phyloP scores from a whole-genome alignment of 1,139 yeast species.

The Maudiozyma humilis region DNA sequence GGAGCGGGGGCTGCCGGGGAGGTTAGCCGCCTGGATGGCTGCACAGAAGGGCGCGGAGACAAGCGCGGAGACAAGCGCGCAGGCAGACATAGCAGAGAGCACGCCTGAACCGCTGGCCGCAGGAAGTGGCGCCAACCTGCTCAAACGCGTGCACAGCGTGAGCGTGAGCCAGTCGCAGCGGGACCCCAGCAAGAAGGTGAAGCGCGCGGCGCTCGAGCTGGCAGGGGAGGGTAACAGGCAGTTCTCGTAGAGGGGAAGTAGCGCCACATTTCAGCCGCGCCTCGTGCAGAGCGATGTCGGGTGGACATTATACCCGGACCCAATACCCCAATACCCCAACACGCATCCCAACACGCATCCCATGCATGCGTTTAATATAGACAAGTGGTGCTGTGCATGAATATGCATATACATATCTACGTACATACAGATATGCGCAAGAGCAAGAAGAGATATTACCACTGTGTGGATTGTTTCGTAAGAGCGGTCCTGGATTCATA shows the following conservation, averaged over 20 bases:
- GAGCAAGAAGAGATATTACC: too few species aligned
- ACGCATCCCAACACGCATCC: too few species aligned
- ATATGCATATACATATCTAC: not conserved
- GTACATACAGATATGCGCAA: not conserved
- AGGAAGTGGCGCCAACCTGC: slow-evolving; percentile 2
- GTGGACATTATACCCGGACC: too few species aligned
- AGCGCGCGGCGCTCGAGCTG: slow-evolving; percentile 20
- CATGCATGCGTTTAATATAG: too few species aligned
- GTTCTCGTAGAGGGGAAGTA: not conserved
- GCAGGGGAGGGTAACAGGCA: not conserved
- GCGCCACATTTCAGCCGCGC: too few species aligned
- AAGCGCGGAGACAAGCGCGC: not conserved
- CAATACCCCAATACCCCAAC: too few species aligned
- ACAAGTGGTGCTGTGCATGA: too few species aligned
- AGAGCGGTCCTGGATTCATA: too few species aligned
- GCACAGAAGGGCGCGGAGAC: slow-evolving; percentile 8
- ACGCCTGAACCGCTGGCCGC: too few species aligned
- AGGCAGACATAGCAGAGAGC: not conserved
- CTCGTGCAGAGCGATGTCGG: too few species aligned
- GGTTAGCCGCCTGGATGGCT: slow-evolving; percentile 22
- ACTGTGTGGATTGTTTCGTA: too few species aligned
- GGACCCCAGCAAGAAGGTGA: slow-evolving; percentile 24
- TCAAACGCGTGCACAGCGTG: slow-evolving; percentile 23
- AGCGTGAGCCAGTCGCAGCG: slow-evolving; percentile 22
- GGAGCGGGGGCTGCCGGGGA: slow-evolving; percentile 20